Evolutionary conservation across 495 filamentous ascomycete species (phyloP).

Genomic region (Durotheca rogersii): DNA sequence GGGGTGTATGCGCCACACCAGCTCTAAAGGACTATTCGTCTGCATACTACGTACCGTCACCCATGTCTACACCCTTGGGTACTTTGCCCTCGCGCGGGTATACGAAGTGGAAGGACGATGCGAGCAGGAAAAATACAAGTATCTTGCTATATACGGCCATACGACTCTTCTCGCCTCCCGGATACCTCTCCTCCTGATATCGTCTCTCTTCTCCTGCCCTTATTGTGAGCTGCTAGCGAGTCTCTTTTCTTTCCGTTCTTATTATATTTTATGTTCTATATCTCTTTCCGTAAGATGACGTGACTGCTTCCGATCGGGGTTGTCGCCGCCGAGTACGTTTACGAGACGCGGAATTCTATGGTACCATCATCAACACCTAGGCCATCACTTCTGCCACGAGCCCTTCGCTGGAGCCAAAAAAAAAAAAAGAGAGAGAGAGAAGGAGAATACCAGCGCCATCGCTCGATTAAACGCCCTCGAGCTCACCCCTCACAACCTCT

Average conservation of each 20-base stretch:
- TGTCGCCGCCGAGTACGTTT: neutral
- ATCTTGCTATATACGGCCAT: conserved; percentile 36
- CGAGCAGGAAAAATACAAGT: conserved; percentile 32
- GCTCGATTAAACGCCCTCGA: conserved; percentile 19
- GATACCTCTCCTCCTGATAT: conserved; percentile 27
- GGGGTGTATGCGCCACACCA: conserved; percentile 30
- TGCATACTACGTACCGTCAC: conserved; percentile 28
- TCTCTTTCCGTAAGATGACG: conserved; percentile 14
- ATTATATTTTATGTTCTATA: conserved; percentile 8
- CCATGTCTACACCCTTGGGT: conserved; percentile 26
- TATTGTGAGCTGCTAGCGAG: conserved; percentile 9
- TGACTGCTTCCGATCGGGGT: conserved; percentile 7
- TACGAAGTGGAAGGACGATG: conserved; percentile 25
- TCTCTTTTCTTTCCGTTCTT: conserved; percentile 10
- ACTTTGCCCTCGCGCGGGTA: conserved; percentile 24
- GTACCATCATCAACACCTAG: conserved; percentile 8
- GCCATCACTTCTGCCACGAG: conserved; percentile 3
- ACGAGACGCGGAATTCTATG: conserved; percentile 5
- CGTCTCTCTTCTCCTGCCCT: conserved; percentile 19
- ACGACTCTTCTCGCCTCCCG: conserved; percentile 27
- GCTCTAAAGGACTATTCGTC: conserved; percentile 16
- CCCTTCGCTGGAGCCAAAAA: no score
- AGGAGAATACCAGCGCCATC: conserved; percentile 11
- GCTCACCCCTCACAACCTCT: conserved; percentile 24
- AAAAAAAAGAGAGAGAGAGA: no score